These are phyloP conservation scores for Tetrahymena elliotti DNA, from an alignment of 73 alveolate genomes.

Conservation along the genomic window DNA sequence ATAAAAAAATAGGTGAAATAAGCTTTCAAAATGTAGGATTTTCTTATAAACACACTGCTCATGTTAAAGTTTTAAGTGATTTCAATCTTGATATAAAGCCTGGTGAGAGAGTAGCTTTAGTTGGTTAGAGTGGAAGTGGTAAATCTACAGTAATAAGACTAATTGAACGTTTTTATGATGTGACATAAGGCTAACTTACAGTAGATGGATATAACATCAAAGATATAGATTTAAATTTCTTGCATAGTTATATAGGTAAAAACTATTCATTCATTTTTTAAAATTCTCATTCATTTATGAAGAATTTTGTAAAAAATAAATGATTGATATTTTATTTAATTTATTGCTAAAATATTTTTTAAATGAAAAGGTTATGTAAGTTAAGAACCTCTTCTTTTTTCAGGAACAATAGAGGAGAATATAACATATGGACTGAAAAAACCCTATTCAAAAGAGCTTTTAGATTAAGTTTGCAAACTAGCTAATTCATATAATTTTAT, in stretches of 20 bases:
- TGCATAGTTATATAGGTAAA: constrained; percentile 54
- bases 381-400: constrained; percentile 82
- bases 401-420: constrained; percentile 78
- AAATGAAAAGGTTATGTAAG: constrained; percentile 81
- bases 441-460: constrained; percentile 41
- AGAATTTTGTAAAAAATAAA: too few species aligned
- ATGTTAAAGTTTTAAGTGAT: constrained; percentile 44
- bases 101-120: constrained; percentile 38
- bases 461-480: constrained; percentile 43
- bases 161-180: constrained; percentile 88
- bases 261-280: too few species aligned
- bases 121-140: constrained; percentile 94
- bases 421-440: constrained; percentile 67
- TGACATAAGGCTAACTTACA: constrained; percentile 67
- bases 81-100: constrained; percentile 48
- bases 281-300: too few species aligned
- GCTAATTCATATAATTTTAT: constrained; percentile 19
- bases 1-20: constrained; percentile 1
- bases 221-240: constrained; percentile 47
- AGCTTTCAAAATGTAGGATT: constrained; percentile 31
- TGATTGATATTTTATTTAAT: too few species aligned
- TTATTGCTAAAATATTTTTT: too few species aligned
- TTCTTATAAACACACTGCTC: not conserved
- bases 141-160: constrained; percentile 81
- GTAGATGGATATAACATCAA: constrained; percentile 75